Evolutionary conservation across 768 basidiomycete genomes (phyloP).

Genomic region (Termitomyces bulborhizus): DNA sequence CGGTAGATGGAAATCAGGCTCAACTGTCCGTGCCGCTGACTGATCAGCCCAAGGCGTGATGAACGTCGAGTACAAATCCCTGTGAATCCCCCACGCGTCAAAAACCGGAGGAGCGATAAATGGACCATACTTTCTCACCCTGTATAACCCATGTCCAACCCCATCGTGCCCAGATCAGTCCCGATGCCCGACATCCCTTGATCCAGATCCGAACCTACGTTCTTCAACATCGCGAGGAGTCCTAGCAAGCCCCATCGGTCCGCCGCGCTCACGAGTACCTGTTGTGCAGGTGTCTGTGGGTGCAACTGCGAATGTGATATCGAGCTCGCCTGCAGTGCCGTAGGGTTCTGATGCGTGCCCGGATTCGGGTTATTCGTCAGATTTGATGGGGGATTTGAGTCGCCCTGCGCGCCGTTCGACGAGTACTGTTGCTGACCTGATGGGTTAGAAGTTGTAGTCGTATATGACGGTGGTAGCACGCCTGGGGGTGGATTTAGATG

Average conservation of each 20-base stretch:
- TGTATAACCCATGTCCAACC: conserved; percentile 78
- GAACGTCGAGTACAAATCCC: conserved; percentile 86
- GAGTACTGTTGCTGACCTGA: conserved; percentile 26
- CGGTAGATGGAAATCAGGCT: conserved; percentile 90
- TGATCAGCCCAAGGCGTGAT: conserved; percentile 97
- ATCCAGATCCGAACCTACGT: conserved; percentile 68
- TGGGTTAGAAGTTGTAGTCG: conserved; percentile 22
- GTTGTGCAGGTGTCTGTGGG: conserved; percentile 89
- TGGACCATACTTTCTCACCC: conserved; percentile 52
- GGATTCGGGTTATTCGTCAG: conserved; percentile 23
- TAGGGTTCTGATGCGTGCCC: conserved; percentile 26
- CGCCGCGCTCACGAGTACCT: conserved; percentile 86
- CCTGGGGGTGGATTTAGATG: conserved; percentile 50
- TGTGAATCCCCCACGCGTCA: conserved; percentile 22
- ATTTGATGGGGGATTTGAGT: conserved; percentile 32
- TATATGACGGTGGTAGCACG: conserved; percentile 28
- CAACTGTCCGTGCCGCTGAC: conserved; percentile 75
- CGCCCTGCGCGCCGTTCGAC: conserved; percentile 29
- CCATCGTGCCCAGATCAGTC: conserved; percentile 88
- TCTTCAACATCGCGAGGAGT: conserved; percentile 82
- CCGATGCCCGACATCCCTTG: conserved; percentile 79
- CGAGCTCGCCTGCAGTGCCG: conserved; percentile 24
- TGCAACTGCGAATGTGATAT: conserved; percentile 38
- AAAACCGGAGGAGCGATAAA: conserved; percentile 2
- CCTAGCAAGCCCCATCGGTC: conserved; percentile 93